phyloP scores from a whole-genome alignment of 2,329 filamentous ascomycete species.

The Microsporum canis region DNA sequence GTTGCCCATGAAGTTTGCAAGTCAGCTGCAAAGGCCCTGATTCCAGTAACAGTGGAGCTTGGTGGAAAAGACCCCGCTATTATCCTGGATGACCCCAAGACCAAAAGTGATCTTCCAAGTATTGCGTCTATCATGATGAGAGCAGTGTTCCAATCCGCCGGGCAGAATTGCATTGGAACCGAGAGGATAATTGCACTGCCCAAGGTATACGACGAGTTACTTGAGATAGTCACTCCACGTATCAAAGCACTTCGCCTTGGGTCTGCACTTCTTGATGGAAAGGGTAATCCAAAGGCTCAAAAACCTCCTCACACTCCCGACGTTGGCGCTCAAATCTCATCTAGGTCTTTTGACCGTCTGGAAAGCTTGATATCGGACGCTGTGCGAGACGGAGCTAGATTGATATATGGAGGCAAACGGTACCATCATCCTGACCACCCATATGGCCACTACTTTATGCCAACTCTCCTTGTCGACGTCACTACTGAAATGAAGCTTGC shows the following conservation, averaged over 20 bases:
- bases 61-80: constrained; percentile 93
- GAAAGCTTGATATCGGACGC: constrained; percentile 69
- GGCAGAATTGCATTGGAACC: constrained; percentile 96
- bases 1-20: constrained; percentile 82
- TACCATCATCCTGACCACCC: constrained; percentile 61
- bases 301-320: constrained; percentile 41
- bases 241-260: constrained; percentile 67
- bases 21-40: constrained; percentile 76
- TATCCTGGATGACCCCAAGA: constrained; percentile 65
- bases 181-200: constrained; percentile 80
- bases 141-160: constrained; percentile 86
- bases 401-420: constrained; percentile 68
- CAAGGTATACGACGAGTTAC: constrained; percentile 60
- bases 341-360: constrained; percentile 60
- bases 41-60: constrained; percentile 77
- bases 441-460: constrained; percentile 79
- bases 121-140: constrained; percentile 77
- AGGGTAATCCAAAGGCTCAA: constrained; percentile 10
- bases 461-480: constrained; percentile 84
- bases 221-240: constrained; percentile 59
- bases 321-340: constrained; percentile 81
- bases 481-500: constrained; percentile 77
- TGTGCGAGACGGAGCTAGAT: constrained; percentile 62
- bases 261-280: constrained; percentile 47
- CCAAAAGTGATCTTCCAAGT: constrained; percentile 47